Evolutionary conservation across 208 protist species (phyloP), one percentile per base, ranked within the genome.

Genomic region (Trypanosoma vivax): DNA sequence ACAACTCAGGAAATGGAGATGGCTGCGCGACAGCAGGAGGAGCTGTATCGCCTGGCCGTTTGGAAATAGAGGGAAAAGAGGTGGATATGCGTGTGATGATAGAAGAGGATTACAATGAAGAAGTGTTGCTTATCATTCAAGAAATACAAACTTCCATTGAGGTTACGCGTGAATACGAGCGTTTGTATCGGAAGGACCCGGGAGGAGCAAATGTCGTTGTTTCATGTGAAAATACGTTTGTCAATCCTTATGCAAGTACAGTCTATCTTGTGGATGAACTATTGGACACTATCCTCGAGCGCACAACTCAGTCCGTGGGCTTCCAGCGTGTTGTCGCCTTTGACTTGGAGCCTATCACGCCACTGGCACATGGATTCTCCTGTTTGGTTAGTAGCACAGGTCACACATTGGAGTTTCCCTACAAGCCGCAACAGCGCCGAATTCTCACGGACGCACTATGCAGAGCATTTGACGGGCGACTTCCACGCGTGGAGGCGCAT

Each of bases 311-410:
- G 1, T 64, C 78, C 35, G 35, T 79, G 3, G 86, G 86, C 13
- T 42, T 89, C 28, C 86, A 93, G 59, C 69, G 77, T 35, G 54
- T 93, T 45, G 65, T 93, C 10, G 86, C 86, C 2, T 53, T 93
- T 19, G 87, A 94, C 45, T 57, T 94, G 29, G 66, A 85, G 31
- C 87, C 87, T 19, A 50, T 90, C 39, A 84, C 77, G 14, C 71
- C 80, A 19, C 78, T 76, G 62, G 58, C 72, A 21, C 67, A 64
- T 42, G 87, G 87, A 6, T 58, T 79, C 33, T 74, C 81, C 3
- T 86, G 69, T 46, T 50, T 94, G 13, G 83, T 83, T 5, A 88
- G 87, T 59, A 91, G 83, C 67, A 89, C 79, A 9, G 80, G 83
- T 18, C 74, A 91, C 68, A 85, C 72, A 14, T 65, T 94, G 18